Conservation (phyloP, 78 protist genomes). For the Monosiga brevicollis region DNA sequence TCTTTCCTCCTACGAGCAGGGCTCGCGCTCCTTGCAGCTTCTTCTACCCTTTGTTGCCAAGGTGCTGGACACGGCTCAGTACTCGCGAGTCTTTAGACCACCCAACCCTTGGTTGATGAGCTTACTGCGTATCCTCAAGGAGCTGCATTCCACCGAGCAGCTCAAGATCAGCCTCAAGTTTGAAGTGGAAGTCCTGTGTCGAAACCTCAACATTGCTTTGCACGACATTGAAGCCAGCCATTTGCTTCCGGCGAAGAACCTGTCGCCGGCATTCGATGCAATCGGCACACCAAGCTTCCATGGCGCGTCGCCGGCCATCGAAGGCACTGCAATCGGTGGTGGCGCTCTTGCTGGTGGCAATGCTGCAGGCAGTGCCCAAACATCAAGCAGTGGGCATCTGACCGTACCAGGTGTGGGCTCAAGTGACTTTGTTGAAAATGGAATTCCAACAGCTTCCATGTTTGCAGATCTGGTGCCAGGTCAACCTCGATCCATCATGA, state of each 20-base stretch:
- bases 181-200: slow-evolving; percentile 86
- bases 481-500: too few relatives aligned
- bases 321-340: too few relatives aligned
- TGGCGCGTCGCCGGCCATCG: too few relatives aligned
- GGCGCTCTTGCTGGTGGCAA: too few relatives aligned
- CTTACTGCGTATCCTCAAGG: slow-evolving; percentile 71
- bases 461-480: too few relatives aligned
- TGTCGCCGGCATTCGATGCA: not conserved
- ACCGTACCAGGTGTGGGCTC: too few relatives aligned
- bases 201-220: slow-evolving; percentile 61
- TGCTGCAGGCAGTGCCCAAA: too few relatives aligned
- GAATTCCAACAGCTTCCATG: too few relatives aligned
- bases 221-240: slow-evolving; percentile 10
- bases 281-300: too few relatives aligned
- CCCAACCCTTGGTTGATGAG: slow-evolving; percentile 95
- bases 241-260: not conserved
- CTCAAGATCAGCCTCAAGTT: slow-evolving; percentile 82
- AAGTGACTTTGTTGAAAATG: too few relatives aligned
- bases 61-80: slow-evolving; percentile 61
- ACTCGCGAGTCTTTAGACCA: slow-evolving; percentile 57
- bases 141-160: slow-evolving; percentile 60
- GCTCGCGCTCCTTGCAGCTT: too few relatives aligned
- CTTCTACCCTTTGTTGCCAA: slow-evolving; percentile 88
- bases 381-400: too few relatives aligned
- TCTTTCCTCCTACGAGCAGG: slow-evolving; percentile 65